Conservation (phyloP, 1,284 basidiomycete species). For the Grifola frondosa region DNA sequence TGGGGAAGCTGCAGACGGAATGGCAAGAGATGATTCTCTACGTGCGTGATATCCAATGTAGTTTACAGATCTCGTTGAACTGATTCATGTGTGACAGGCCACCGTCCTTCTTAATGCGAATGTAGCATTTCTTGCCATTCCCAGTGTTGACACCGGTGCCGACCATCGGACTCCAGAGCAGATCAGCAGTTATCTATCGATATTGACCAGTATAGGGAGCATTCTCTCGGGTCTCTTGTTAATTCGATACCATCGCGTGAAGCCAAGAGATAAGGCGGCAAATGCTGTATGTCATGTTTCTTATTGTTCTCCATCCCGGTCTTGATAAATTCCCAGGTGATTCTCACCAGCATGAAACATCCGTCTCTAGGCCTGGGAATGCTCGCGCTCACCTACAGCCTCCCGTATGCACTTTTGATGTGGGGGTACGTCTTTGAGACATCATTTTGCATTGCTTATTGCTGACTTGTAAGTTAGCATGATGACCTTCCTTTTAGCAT, state of each 20-base stretch:
- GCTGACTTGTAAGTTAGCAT: slow-evolving; percentile 12
- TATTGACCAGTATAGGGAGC: slow-evolving; percentile 44
- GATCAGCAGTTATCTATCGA: slow-evolving; percentile 46
- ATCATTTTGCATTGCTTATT: no score
- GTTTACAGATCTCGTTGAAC: neutral
- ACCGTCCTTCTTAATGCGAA: slow-evolving; percentile 46
- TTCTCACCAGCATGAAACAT: no score
- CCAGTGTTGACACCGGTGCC: slow-evolving; percentile 34
- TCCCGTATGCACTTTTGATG: slow-evolving; percentile 47
- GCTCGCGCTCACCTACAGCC: slow-evolving; percentile 44
- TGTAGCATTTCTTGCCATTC: slow-evolving; percentile 46
- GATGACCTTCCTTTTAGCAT: slow-evolving; percentile 22
- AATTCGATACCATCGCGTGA: slow-evolving; percentile 42
- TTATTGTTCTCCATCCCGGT: neutral
- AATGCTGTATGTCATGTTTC: slow-evolving; percentile 33
- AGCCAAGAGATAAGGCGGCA: slow-evolving; percentile 34
- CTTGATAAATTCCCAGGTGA: no score
- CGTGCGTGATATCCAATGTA: no score
- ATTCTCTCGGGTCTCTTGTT: slow-evolving; percentile 47
- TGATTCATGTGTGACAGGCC: slow-evolving; percentile 26
- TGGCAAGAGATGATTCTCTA: slow-evolving; percentile 51
- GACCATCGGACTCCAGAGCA: slow-evolving; percentile 35
- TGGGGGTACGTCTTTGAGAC: slow-evolving; percentile 44
- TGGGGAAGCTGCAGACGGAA: slow-evolving; percentile 44
- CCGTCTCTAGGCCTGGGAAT: slow-evolving; percentile 37